These are phyloP conservation scores for Carex littledalei DNA, from an alignment of 176 grass and related monocot genomes.

Conservation along the genomic window DNA sequence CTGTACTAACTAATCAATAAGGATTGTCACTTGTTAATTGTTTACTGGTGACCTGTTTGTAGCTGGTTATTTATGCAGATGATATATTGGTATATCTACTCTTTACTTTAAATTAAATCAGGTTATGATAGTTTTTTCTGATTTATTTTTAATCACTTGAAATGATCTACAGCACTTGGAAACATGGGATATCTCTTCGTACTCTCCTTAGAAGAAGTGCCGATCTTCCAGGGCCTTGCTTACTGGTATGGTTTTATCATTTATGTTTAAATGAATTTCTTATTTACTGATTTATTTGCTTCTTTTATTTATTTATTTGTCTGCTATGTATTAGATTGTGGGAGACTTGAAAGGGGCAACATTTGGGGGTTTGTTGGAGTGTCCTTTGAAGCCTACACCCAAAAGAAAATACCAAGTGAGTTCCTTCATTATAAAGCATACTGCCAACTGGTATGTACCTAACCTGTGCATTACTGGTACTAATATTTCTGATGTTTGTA, in stretches of 20 bases:
- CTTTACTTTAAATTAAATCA: conserved; percentile 16
- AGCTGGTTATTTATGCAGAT: not conserved
- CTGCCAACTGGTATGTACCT: not conserved
- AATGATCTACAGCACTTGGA: conserved; percentile 93
- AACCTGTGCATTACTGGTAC: not conserved
- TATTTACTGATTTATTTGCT: conserved; percentile 4
- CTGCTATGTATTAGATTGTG: conserved; percentile 47
- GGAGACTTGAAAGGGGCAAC: conserved; percentile 73
- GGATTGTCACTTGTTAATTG: not conserved
- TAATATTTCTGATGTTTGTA: conserved; percentile 14
- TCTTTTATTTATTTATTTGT: not conserved
- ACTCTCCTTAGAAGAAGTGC: conserved; percentile 72
- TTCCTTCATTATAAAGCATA: not conserved
- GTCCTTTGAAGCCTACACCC: conserved; percentile 68
- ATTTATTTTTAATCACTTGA: conserved; percentile 43
- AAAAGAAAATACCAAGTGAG: conserved; percentile 91
- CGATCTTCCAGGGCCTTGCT: conserved; percentile 52
- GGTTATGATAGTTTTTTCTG: conserved; percentile 1
- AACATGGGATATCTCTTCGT: conserved; percentile 85
- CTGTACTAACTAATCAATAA: not conserved
- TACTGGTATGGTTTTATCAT: conserved; percentile 56
- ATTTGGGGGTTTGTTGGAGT: conserved; percentile 83
- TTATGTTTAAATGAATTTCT: conserved; percentile 23
- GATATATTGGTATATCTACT: conserved; percentile 4
- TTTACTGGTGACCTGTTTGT: not conserved